Percentiles rank a stretch among this genome's conserved stretches.
Evolutionary conservation across 257 asterid species (phyloP).

Genomic region (Lantana camara): DNA sequence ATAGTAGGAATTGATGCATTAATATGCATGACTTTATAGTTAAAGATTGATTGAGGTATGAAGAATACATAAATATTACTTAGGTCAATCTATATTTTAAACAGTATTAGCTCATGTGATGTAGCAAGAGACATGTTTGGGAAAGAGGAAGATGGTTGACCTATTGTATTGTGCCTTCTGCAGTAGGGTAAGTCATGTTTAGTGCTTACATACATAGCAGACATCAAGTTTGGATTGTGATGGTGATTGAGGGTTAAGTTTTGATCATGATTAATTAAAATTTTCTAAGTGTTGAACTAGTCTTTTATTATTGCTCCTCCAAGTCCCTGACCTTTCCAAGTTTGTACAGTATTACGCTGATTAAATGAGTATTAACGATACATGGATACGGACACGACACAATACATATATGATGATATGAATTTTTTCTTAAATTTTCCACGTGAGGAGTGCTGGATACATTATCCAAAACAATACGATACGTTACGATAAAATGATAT

Average conservation of each 20-base stretch:
- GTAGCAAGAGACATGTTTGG: slow-evolving; percentile 17
- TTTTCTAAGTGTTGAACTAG: slow-evolving; percentile 21
- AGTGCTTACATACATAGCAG: too few species aligned
- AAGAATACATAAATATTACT: not conserved
- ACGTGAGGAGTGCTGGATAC: too few species aligned
- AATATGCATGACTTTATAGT: not conserved
- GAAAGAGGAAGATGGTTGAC: slow-evolving; percentile 22
- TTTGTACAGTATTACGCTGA: too few species aligned
- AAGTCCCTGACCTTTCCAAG: slow-evolving; percentile 14
- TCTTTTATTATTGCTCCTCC: slow-evolving; percentile 7
- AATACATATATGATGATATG: too few species aligned
- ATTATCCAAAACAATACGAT: too few species aligned
- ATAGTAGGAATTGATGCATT: not conserved
- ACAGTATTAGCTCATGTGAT: slow-evolving; percentile 21
- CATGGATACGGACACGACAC: too few species aligned
- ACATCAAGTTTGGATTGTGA: slow-evolving; percentile 14
- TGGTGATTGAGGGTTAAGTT: slow-evolving; percentile 22
- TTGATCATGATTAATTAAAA: too few species aligned
- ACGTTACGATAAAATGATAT: too few species aligned
- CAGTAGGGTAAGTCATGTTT: too few species aligned
- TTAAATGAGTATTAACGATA: too few species aligned
- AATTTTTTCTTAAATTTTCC: too few species aligned
- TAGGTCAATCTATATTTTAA: slow-evolving; percentile 26
- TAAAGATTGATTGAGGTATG: not conserved
- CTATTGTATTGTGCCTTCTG: slow-evolving; percentile 22